Conservation (phyloP, 2,329 filamentous ascomycete species). For the Pseudofabraea citricarpa region DNA sequence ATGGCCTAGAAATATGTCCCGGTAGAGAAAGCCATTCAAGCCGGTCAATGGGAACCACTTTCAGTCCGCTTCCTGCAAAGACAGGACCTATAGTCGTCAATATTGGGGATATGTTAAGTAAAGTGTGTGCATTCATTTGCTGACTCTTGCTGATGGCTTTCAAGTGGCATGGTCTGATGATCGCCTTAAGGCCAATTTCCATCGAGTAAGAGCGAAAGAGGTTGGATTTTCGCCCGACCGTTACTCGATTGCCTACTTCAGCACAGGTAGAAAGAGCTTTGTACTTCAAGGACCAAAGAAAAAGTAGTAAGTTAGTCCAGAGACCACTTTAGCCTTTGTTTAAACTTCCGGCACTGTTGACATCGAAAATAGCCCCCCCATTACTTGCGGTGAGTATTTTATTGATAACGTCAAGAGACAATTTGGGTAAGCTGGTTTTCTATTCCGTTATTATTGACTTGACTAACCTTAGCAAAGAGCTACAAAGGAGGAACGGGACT, state of each 20-base stretch:
- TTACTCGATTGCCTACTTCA: slow-evolving; percentile 61
- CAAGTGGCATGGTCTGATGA: slow-evolving; percentile 58
- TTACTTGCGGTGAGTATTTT: background rate
- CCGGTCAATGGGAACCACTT: slow-evolving; percentile 54
- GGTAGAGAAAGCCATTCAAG: slow-evolving; percentile 53
- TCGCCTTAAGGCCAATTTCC: slow-evolving; percentile 59
- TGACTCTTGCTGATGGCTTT: background rate
- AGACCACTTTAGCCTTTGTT: background rate
- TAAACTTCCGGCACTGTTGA: background rate
- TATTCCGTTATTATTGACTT: too few relatives aligned
- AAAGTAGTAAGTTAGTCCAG: slow-evolving; percentile 23
- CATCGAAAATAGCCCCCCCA: background rate
- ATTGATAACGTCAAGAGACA: background rate
- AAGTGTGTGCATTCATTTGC: background rate
- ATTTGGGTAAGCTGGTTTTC: slow-evolving; percentile 1
- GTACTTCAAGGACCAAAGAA: slow-evolving; percentile 53
- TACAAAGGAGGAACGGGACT: too few relatives aligned
- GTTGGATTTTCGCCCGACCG: slow-evolving; percentile 38
- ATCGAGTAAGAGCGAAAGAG: slow-evolving; percentile 40
- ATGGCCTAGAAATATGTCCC: slow-evolving; percentile 57
- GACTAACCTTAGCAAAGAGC: too few relatives aligned
- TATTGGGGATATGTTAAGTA: slow-evolving; percentile 55
- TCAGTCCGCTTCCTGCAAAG: slow-evolving; percentile 19
- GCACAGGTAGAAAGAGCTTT: slow-evolving; percentile 52
- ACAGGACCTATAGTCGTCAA: slow-evolving; percentile 54